Evolutionary conservation across 306 rosid genomes (phyloP), one percentile per base, ranked within the genome.

Genomic region (Coriaria nepalensis): DNA sequence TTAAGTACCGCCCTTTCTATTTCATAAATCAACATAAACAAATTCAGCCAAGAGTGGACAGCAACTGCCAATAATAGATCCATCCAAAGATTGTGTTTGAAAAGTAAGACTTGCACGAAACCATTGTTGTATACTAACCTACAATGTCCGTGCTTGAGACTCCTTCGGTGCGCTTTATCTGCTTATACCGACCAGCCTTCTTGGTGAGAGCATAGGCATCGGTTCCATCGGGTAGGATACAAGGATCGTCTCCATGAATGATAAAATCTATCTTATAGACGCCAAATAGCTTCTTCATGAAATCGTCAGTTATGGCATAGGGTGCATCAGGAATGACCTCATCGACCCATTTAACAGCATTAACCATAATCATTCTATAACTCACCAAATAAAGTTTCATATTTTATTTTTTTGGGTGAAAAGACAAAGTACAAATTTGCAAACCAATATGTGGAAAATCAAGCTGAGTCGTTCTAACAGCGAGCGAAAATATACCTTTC

Each of bases 181-280:
- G 82, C 69, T 76, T 76, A 53, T 71, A 76, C 49, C 82, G 78
- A 49, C 82, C 82, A 12, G 75, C 82, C 73, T 76, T 76, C 78
- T 76, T 76, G 7, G 82, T 78, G 32, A 76, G 82, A 42, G 82
- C 82, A 68, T 76, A 76, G 3, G 82, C 82, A 56, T 76, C 82
- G 9, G 75, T 64, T 13, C 82, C 82, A 50, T 76, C 82, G 29
- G 82, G 82, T 29, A 76, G 82, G 62, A 76, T 78, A 49, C 82
- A 76, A 4, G 82, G 82, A 47, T 76, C 82, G 49, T 76, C 82
- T 2, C 82, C 82, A 12, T 76, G 82, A 49, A 76, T 76, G 45
- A 76, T 76, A 33, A 64, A 76, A 62, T 76, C 82, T 35, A 76
- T 76, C 6, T 61, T 50, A 58, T 76, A 76, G 37, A 71, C 82